Evolutionary conservation across 2,329 filamentous ascomycete genomes (phyloP), one percentile per base, ranked within the genome.

Genomic region (Aspergillus sp.): DNA sequence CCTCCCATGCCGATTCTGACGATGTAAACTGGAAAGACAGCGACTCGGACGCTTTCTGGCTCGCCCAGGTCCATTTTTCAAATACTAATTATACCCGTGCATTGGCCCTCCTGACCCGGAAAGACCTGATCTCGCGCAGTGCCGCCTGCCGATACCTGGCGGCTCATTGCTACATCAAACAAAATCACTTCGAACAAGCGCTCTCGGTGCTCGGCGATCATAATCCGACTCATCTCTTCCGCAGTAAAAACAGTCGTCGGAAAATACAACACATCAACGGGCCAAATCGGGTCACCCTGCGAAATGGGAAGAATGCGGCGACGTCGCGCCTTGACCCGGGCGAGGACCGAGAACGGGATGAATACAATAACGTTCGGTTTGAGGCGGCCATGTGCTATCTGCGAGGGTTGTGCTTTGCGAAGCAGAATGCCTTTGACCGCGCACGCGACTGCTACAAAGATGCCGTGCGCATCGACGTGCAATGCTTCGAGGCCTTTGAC

Each of bases 401-500:
- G 55, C 85, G 95, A 24, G 95, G 95, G 5, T 84, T 96, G 53
- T 98, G 96, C 81, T 97, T 92, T 73, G 93, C 95, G 6, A 96
- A 96, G 77, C 91, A 96, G 75, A 99, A 98, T 75, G 91, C 94
- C 26, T 98, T 98, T 69, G 95, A 99, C 74, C 88, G 92, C 36
- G 95, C 95, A 55, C 97, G 97, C 75, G 93, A 98, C 70, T 98
- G 95, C 79, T 99, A 98, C 83, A 98, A 97, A 79, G 92, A 96
- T 69, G 95, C 95, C 2, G 92, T 98, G 50, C 87, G 91, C 62
- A 97, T 99, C 71, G 95, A 99, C 72, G 93, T 98, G 3, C 93
- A 96, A 75, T 99, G 95, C 77, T 98, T 96, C 72, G 95, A 99
- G 77, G 95, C 95, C 0, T 98, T 99, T 72, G 93, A 97, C 69